phyloP scores from a whole-genome alignment of 2,329 filamentous ascomycete species.

The Alternaria hordeiaustralica region DNA sequence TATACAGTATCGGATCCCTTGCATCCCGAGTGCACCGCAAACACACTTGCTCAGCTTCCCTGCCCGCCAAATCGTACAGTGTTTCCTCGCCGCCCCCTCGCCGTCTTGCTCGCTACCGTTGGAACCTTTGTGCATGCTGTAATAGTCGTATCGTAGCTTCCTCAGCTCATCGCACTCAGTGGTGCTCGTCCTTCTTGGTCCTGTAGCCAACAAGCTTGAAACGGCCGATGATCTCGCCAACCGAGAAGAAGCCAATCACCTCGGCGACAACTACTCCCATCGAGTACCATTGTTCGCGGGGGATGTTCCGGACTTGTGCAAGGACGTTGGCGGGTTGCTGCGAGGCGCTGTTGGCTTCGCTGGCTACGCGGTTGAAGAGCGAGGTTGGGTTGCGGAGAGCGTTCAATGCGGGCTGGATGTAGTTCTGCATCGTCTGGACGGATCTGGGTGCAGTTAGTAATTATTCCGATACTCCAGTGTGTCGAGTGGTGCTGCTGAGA shows the following conservation, averaged over 20 bases:
- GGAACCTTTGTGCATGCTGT: constrained; percentile 7
- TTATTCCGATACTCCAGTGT: not conserved
- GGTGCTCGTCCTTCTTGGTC: constrained; percentile 42
- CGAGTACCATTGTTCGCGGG: constrained; percentile 71
- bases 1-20: constrained; percentile 42
- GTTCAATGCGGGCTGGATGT: constrained; percentile 78
- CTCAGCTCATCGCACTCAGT: constrained; percentile 28
- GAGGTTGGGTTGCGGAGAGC: constrained; percentile 71
- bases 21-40: constrained; percentile 28
- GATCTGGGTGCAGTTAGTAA: constrained; percentile 62
- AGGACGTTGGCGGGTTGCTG: constrained; percentile 63
- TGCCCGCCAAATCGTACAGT: constrained; percentile 30
- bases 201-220: constrained; percentile 93
- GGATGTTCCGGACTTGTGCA: constrained; percentile 71
- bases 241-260: constrained; percentile 93
- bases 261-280: constrained; percentile 83
- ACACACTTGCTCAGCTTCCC: constrained; percentile 22
- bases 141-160: constrained; percentile 12
- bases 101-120: not conserved
- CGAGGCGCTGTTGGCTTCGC: constrained; percentile 48
- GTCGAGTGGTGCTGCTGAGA: not conserved
- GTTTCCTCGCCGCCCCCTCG: constrained; percentile 6
- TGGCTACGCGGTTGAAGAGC: constrained; percentile 59
- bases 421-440: constrained; percentile 81
- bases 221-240: constrained; percentile 95